Evolutionary conservation across 2,329 filamentous ascomycete species (phyloP).

Genomic region (Ascochyta clinopodiicola): DNA sequence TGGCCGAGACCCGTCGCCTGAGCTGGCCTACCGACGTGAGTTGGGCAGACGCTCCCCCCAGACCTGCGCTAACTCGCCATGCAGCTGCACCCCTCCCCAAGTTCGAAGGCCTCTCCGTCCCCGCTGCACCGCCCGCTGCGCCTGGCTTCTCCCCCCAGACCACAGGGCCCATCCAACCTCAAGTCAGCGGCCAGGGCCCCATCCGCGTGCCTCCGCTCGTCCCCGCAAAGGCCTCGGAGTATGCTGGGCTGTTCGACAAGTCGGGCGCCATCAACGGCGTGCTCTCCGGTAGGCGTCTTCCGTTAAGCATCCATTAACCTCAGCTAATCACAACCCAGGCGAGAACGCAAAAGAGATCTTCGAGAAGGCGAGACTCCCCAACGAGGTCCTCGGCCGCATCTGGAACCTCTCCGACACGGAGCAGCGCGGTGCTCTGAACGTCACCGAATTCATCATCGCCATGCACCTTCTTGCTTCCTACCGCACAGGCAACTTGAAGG

Average conservation of each 20-base stretch:
- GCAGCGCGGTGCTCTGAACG: conserved; percentile 83
- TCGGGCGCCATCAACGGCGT: conserved; percentile 79
- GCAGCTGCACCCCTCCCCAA: conserved; percentile 82
- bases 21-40: conserved; percentile 80
- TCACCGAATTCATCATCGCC: conserved; percentile 94
- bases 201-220: conserved; percentile 88
- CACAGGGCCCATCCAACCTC: conserved; percentile 44
- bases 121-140: conserved; percentile 58
- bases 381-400: conserved; percentile 90
- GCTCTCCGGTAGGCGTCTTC: conserved; percentile 64
- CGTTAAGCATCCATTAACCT: not conserved
- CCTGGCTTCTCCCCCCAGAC: conserved; percentile 54
- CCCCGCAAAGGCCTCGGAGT: conserved; percentile 88
- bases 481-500: conserved; percentile 81
- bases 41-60: not conserved
- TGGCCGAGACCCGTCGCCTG: conserved; percentile 78
- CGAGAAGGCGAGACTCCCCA: conserved; percentile 87
- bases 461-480: conserved; percentile 96
- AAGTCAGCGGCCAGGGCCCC: conserved; percentile 59
- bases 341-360: conserved; percentile 94
- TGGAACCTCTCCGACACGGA: conserved; percentile 96
- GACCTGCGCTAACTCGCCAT: conserved; percentile 30
- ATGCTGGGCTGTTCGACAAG: conserved; percentile 87
- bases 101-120: conserved; percentile 77
- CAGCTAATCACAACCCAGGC: conserved; percentile 54